Evolutionary conservation across 176 grass and related monocot species (phyloP).

Genomic region (Rhynchospora breviuscula): DNA sequence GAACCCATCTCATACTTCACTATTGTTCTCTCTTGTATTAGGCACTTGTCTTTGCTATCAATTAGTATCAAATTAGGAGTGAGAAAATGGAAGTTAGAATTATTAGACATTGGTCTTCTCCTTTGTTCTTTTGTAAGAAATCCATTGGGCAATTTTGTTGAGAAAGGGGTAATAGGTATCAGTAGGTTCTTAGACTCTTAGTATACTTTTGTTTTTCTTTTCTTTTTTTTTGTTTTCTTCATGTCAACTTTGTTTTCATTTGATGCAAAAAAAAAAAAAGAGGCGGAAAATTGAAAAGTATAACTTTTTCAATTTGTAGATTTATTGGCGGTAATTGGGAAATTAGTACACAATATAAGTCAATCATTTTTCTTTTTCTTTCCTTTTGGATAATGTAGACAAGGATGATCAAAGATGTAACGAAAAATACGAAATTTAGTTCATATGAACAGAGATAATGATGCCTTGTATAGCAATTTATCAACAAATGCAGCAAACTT

Average conservation of each 20-base stretch:
- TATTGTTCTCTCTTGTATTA: neutral
- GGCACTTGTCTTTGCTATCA: slow-evolving; percentile 4
- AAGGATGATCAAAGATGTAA: too few species aligned
- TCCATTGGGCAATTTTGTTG: slow-evolving; percentile 13
- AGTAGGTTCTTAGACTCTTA: neutral
- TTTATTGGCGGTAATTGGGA: too few species aligned
- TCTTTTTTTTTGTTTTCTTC: neutral
- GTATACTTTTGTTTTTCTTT: neutral
- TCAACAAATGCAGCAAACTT: too few species aligned
- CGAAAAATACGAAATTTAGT: too few species aligned
- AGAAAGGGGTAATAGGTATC: neutral
- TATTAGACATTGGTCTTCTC: neutral
- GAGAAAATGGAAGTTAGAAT: neutral
- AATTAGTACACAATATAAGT: too few species aligned
- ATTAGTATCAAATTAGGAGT: neutral
- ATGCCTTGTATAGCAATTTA: too few species aligned
- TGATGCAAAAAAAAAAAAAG: neutral
- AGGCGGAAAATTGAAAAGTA: neutral
- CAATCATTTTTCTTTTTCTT: too few species aligned
- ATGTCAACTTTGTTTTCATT: neutral
- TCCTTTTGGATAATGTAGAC: too few species aligned
- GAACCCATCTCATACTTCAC: neutral
- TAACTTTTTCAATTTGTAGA: too few species aligned
- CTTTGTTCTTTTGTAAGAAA: slow-evolving; percentile 19
- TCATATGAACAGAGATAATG: too few species aligned